Conservation (phyloP, 148 eudicot genomes). For the Rhododendron ovatum region DNA sequence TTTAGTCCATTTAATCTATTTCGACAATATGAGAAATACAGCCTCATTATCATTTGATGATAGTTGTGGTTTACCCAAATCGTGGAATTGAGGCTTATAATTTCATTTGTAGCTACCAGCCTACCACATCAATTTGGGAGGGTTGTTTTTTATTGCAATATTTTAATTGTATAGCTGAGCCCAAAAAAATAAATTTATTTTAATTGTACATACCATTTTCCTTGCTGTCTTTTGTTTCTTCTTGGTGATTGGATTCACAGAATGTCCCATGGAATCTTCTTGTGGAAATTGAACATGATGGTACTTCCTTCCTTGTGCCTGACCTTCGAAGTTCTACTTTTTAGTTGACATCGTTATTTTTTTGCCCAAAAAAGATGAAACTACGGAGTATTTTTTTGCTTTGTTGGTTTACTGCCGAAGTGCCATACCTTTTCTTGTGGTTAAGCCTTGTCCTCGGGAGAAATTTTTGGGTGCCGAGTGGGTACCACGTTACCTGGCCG, state of each 20-base stretch:
- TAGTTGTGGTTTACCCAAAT: background rate
- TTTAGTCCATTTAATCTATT: no score
- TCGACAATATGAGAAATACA: no score
- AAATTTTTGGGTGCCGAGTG: no score
- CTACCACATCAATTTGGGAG: background rate
- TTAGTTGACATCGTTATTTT: background rate
- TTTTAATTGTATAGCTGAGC: background rate
- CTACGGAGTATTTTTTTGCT: background rate
- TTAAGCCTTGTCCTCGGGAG: background rate
- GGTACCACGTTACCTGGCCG: no score
- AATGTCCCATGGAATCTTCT: background rate
- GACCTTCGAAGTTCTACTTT: background rate
- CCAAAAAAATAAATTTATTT: no score
- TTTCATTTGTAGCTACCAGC: background rate
- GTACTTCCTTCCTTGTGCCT: background rate
- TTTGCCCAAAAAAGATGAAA: background rate
- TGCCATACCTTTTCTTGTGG: background rate
- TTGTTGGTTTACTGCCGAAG: background rate
- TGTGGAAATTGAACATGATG: background rate
- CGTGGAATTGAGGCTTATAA: background rate
- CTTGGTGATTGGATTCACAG: background rate
- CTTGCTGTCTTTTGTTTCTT: background rate
- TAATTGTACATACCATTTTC: background rate
- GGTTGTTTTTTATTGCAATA: background rate
- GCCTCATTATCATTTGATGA: background rate